phyloP scores from a whole-genome alignment of 768 basidiomycete species.

The Lentinula aciculospora region DNA sequence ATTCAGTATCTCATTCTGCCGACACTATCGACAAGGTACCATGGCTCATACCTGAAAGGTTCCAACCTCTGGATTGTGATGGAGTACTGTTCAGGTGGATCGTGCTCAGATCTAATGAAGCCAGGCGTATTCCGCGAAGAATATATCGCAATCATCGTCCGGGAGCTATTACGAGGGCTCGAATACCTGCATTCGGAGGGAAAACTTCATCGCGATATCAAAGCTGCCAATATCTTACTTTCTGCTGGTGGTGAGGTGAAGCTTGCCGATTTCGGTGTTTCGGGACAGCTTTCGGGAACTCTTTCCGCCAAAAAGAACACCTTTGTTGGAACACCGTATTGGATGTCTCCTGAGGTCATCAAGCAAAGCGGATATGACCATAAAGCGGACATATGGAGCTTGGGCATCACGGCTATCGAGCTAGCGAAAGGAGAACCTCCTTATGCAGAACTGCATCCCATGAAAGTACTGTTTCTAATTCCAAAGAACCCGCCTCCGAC shows the following conservation, averaged over 20 bases:
- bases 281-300: slow-evolving; percentile 92
- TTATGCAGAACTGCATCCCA: slow-evolving; percentile 96
- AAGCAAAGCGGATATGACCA: slow-evolving; percentile 99
- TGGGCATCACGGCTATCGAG: slow-evolving; percentile 97
- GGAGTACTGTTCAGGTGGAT: slow-evolving; percentile 99
- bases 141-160: slow-evolving; percentile 95
- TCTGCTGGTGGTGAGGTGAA: slow-evolving; percentile 94
- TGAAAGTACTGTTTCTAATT: slow-evolving; percentile 98
- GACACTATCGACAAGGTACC: slow-evolving; percentile 51
- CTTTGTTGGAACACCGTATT: slow-evolving; percentile 96
- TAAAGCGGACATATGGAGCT: slow-evolving; percentile 98
- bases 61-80: slow-evolving; percentile 99
- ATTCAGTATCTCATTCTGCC: background rate
- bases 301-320: slow-evolving; percentile 96
- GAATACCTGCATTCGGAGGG: slow-evolving; percentile 96
- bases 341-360: slow-evolving; percentile 99
- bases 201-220: slow-evolving; percentile 98
- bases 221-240: slow-evolving; percentile 93
- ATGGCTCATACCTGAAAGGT: slow-evolving; percentile 94
- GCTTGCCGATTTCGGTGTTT: slow-evolving; percentile 97
- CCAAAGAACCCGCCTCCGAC: slow-evolving; percentile 95
- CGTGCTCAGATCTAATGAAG: slow-evolving; percentile 99
- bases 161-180: slow-evolving; percentile 86
- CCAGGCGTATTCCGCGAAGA: slow-evolving; percentile 97
- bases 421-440: slow-evolving; percentile 97